phyloP scores from a whole-genome alignment of 139 green algal genomes.

The Chlorella sp. region DNA sequence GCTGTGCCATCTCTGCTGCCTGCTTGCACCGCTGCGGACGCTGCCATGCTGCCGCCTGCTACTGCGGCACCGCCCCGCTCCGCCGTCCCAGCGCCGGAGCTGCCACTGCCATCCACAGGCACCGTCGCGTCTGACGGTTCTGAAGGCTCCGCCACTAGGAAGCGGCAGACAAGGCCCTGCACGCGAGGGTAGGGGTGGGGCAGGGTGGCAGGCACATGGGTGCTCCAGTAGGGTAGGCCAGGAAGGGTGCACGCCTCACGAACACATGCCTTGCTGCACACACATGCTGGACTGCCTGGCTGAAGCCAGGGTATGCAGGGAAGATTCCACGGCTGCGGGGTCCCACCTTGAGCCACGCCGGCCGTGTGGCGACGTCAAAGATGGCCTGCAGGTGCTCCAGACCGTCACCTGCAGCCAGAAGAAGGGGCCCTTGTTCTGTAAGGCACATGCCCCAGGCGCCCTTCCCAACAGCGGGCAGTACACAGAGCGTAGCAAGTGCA shows the following conservation, averaged over 20 bases:
- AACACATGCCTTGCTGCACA: no score
- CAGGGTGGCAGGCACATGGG: neutral
- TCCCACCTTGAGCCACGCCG: slow-evolving; percentile 27
- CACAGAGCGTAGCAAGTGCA: neutral
- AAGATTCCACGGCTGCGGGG: neutral
- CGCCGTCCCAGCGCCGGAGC: neutral
- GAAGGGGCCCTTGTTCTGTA: neutral
- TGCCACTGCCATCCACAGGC: neutral
- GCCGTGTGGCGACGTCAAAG: slow-evolving; percentile 10
- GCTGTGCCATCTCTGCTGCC: neutral
- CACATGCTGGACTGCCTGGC: no score
- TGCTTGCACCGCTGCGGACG: neutral
- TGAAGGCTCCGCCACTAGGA: slow-evolving; percentile 14
- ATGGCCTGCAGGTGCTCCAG: slow-evolving; percentile 25
- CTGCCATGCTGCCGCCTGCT: neutral
- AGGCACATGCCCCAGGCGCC: neutral
- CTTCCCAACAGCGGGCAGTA: neutral
- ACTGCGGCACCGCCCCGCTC: neutral
- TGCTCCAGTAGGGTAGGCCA: no score
- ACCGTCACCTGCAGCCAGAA: slow-evolving; percentile 4
- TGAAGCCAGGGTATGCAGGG: neutral
- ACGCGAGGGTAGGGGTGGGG: neutral
- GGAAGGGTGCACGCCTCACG: no score
- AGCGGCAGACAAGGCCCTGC: slow-evolving; percentile 33
- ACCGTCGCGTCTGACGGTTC: neutral